Conservation (phyloP, 1,139 yeast genomes). For the Taiozyma sp. region DNA sequence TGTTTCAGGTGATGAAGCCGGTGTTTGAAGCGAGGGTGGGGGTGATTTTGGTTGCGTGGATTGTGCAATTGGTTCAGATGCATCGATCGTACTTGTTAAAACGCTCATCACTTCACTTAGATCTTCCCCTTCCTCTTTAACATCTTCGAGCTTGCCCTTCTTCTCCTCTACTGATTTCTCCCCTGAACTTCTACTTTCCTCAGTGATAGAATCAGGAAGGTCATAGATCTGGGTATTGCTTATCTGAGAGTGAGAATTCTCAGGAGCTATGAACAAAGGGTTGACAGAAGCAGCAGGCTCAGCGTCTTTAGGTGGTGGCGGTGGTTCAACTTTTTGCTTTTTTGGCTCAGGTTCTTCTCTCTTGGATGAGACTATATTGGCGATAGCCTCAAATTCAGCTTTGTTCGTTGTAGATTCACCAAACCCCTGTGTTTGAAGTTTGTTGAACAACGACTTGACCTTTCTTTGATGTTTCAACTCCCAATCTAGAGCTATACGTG, state of each 20-base stretch:
- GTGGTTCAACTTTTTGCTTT: background rate
- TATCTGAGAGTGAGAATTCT: slow-evolving; percentile 2
- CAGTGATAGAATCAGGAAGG: background rate
- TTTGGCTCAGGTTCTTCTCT: background rate
- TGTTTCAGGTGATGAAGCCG: background rate
- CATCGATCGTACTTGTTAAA: background rate
- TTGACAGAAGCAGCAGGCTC: background rate
- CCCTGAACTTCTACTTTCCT: background rate
- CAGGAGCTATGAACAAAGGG: slow-evolving; percentile 2
- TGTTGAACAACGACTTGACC: slow-evolving; percentile 2
- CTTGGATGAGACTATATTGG: slow-evolving; percentile 1
- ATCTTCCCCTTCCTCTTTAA: background rate
- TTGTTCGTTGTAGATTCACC: background rate
- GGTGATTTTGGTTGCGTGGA: background rate
- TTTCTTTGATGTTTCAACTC: slow-evolving; percentile 5
- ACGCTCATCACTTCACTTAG: background rate
- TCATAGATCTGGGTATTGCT: background rate
- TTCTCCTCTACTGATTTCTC: background rate
- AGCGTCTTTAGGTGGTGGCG: background rate
- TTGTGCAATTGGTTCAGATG: background rate
- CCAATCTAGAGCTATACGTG: slow-evolving; percentile 1
- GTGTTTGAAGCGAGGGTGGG: background rate
- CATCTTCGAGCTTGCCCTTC: background rate
- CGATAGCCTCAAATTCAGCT: slow-evolving; percentile 2
- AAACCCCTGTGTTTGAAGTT: background rate